Percentiles rank a stretch among this genome's conserved stretches.
Conservation (phyloP, 2,329 filamentous ascomycete genomes). For the Fusarium sp. region DNA sequence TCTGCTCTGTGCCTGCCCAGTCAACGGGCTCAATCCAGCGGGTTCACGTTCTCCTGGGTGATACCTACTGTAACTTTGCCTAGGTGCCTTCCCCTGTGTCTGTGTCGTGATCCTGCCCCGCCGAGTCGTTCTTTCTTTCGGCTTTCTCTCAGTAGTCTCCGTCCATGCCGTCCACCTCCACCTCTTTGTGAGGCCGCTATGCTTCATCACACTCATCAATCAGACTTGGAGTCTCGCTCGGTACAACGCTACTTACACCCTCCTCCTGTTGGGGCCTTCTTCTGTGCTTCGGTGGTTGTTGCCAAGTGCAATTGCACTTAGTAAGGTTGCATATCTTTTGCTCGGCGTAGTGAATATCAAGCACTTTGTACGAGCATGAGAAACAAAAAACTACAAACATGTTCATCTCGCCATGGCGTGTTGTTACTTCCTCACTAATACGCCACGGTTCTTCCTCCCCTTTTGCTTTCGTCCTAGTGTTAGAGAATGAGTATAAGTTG, state of each 20-base stretch:
- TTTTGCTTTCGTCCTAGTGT: conserved; percentile 15
- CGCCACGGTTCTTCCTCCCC: conserved; percentile 11
- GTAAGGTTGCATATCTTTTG: not conserved
- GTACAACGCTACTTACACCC: conserved; percentile 38
- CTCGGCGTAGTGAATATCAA: not conserved
- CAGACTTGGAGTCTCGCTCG: conserved; percentile 35
- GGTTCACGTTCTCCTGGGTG: conserved; percentile 24
- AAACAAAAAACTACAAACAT: not conserved
- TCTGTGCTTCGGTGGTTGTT: conserved; percentile 36
- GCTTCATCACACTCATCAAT: conserved; percentile 42
- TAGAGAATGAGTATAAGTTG: not conserved
- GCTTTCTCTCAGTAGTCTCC: conserved; percentile 15
- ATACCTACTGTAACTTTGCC: conserved; percentile 26
- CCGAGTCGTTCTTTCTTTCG: conserved; percentile 7
- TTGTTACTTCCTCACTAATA: not conserved
- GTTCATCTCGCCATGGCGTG: not conserved
- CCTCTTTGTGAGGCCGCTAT: conserved; percentile 40
- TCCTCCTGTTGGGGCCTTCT: conserved; percentile 34
- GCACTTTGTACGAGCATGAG: not conserved
- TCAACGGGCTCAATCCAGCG: conserved; percentile 28
- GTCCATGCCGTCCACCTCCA: conserved; percentile 20
- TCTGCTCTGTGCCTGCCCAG: conserved; percentile 19
- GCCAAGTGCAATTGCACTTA: conserved; percentile 17
- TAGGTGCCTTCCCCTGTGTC: conserved; percentile 7
- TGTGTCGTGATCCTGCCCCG: conserved; percentile 5